Base-by-base conservation (phyloP, 140 eudicot species). In the Anethum foeniculum region DNA sequence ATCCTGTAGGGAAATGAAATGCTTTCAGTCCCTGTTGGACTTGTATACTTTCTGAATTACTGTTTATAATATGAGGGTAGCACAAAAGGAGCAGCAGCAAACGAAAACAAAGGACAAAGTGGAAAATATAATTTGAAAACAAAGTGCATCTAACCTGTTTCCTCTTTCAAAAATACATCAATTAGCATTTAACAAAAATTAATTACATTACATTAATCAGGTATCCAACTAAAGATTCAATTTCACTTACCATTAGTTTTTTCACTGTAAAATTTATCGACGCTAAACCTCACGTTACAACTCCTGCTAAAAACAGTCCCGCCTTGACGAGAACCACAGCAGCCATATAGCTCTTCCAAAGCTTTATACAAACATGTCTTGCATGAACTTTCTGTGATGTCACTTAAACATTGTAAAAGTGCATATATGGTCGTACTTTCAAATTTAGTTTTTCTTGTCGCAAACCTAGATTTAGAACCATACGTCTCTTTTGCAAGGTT, bases 381-480 rank as follows among this genome's bases (percentile, higher is more conserved):
- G 44, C 81, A 79, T 41, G 6, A 13, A 4, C 12, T 27, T 62
- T 14, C 14, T 8, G 81, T 12, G 30, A 64, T n/a, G 38, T 79
- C 60, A 19, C 76, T 79, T 64, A 80, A 79, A 44, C 83, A 83
- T 67, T 79, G 83, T 16, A 7, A 71, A 28, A 83, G 60, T 65
- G 72, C 80, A 21, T 72, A 83, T 6, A 79, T 36, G 1, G 83
- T 78, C 67, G 11, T 71, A 62, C 56, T 16, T 27, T 25, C 30
- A 41, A 9, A 2, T n/a, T 62, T 79, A 12, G 41, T 9, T 64
- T 79, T 41, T 13, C n/a, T 36, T 12, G 81, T 79, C 8, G 71
- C 78, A 71, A 80, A 80, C 78, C 14, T 71, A 13, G 48, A 36
- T 7, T 46, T 7, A 23, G 86, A 72, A 44, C 41, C 71, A 13